Base-by-base conservation (phyloP, 306 rosid genomes). In the Begonia fuchsioides region DNA sequence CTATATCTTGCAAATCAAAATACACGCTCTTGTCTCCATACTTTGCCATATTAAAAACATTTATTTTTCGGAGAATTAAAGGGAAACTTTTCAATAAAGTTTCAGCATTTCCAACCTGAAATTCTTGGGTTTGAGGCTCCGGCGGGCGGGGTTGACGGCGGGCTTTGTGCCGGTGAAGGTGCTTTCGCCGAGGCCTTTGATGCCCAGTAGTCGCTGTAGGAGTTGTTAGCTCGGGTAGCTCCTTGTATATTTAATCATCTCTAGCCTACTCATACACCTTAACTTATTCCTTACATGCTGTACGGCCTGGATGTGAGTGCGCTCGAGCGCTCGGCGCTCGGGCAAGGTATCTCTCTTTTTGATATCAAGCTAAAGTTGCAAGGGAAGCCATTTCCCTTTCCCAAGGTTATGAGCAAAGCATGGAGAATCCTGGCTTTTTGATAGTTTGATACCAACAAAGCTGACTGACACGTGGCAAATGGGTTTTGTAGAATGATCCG, bases 1-100 rank as follows among this genome's bases (percentile, higher is more conserved):
- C 90, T 38, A 88, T 43, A 65, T 88, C 96, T 77, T 83, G 90
- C 65, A 88, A 78, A 63, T 88, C 90, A 58, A 81, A 88, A 83
- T 83, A 83, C 15, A 83, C 90, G 67, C 96, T 88, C 63, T 88
- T 83, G 71, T 88, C 96, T 20, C 96, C 96, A 52, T 88, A 88
- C 72, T 83, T 88, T 13, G 95, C 93, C 53, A 46, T 40, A 3
- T 47, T 17, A 17, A 19, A 12, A n/a, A 2, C 14, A 5, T 41
- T 13, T 0, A 10, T 3, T 41, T 41, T 41, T 26, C n/a, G 35
- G 35, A 26, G 8, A 26, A 26, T 26, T 6, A 26, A 26, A 26
- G 35, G 35, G 35, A 26, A 26, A 26, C 1, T 26, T 26, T 26
- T 26, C 35, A 8, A 26, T 26, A 4, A 5, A 26, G 35, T 26